Percentiles rank a stretch among this genome's conserved stretches.
Evolutionary conservation across 768 basidiomycete species (phyloP).

Genomic region (Boletales sp.): DNA sequence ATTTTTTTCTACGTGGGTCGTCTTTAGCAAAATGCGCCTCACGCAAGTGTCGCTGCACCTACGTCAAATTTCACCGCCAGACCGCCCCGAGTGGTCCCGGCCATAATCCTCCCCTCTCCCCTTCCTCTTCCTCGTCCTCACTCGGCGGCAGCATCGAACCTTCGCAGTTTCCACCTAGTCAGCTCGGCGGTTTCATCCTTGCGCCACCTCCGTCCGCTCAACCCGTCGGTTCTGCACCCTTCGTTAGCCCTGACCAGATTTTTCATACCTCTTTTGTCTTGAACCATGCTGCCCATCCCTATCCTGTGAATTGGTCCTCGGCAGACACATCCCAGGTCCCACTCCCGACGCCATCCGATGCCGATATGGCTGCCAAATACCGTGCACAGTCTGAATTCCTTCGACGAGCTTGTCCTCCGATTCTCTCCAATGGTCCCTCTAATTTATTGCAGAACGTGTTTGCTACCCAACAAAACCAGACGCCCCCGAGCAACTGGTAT

Average conservation of each 20-base stretch:
- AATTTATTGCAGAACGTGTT: slow-evolving; percentile 16
- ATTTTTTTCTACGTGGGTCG: too few relatives aligned
- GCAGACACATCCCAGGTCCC: slow-evolving; percentile 21
- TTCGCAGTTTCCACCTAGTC: slow-evolving; percentile 27
- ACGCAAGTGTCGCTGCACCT: slow-evolving; percentile 72
- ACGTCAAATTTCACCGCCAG: slow-evolving; percentile 79
- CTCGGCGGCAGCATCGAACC: slow-evolving; percentile 9
- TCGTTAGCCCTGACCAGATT: slow-evolving; percentile 25
- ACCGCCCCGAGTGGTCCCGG: slow-evolving; percentile 77
- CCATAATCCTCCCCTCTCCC: slow-evolving; percentile 42
- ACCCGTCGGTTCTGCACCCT: slow-evolving; percentile 21
- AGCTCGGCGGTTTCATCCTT: slow-evolving; percentile 43
- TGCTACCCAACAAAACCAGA: slow-evolving; percentile 13
- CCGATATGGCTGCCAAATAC: slow-evolving; percentile 47
- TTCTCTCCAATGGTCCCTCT: slow-evolving; percentile 3
- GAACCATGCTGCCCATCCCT: slow-evolving; percentile 17
- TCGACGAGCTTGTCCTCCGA: slow-evolving; percentile 28
- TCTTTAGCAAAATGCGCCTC: slow-evolving; percentile 66
- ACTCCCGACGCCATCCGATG: slow-evolving; percentile 17
- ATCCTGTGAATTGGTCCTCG: slow-evolving; percentile 13
- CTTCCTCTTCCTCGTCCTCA: slow-evolving; percentile 31
- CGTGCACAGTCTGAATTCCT: slow-evolving; percentile 44
- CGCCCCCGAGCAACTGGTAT: slow-evolving; percentile 20
- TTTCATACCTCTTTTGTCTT: slow-evolving; percentile 32
- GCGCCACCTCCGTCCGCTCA: slow-evolving; percentile 33